These are phyloP conservation scores for Leucoagaricus sp. DNA, from an alignment of 1,284 basidiomycete genomes.

Conservation along the genomic window DNA sequence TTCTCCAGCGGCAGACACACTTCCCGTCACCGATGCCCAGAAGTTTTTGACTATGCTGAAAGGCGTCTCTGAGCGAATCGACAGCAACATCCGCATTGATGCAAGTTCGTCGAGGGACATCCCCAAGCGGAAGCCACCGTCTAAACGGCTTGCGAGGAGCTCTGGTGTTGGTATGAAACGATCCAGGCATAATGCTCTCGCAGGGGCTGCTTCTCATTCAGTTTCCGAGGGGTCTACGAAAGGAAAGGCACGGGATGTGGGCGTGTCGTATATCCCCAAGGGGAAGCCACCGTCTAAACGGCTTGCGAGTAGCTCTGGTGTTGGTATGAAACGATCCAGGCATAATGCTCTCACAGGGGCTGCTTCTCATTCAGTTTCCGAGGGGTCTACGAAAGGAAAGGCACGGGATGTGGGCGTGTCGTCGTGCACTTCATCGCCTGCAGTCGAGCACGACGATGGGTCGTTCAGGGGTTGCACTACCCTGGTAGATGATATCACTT, in stretches of 20 bases:
- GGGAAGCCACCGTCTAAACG: background rate
- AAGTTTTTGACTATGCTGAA: constrained; percentile 29
- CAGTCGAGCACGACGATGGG: background rate
- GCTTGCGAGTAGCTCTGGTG: background rate
- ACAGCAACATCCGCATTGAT: constrained; percentile 21
- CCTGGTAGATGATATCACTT: background rate
- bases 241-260: background rate
- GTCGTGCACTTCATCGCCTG: background rate
- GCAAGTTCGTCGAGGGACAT: background rate
- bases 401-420: background rate
- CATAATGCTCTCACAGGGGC: background rate
- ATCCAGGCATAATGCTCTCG: background rate
- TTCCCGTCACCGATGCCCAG: constrained; percentile 17
- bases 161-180: background rate
- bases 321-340: constrained; percentile 1
- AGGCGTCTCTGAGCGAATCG: constrained; percentile 28
- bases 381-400: background rate
- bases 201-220: background rate
- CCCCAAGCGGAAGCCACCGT: background rate
- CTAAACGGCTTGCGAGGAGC: background rate
- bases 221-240: background rate
- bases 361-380: background rate
- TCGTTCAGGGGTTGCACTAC: background rate
- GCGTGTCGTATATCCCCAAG: background rate
- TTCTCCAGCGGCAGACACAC: constrained; percentile 18